Evolutionary conservation across 2,329 filamentous ascomycete species (phyloP), one percentile per base, ranked within the genome.

Genomic region (Neurospora sp.): DNA sequence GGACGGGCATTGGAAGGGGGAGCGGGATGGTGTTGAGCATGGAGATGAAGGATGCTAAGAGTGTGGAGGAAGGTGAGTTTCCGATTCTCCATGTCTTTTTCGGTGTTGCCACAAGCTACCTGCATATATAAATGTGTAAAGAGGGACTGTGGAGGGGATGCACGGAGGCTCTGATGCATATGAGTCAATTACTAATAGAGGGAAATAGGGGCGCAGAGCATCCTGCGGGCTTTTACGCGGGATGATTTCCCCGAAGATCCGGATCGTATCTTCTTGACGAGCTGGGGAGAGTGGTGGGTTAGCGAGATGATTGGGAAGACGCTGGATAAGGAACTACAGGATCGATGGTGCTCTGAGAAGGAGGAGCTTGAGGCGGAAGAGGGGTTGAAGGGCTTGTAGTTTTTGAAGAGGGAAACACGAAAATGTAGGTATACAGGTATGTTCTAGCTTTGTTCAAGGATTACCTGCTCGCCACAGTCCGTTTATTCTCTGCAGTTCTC

Each of bases 251-350:
- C 85, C 1, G 79, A 82, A 36, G 84, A 87, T 42, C 82, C 81
- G 0, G 82, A 86, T 19, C 81, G 81, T 68, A 84, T 87, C 69
- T 86, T 87, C 75, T 73, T 87, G 66, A 86, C 84, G 0, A 86
- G 84, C 73, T 86, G 84, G 84, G 85, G 85, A 1, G 84, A 87
- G 77, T 87, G 84, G 84, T 87, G 84, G 84, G 74, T 78, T 15
- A 84, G 81, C 75, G 78, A 81, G 3, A 78, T 82, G 2, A 82
- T 82, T 68, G 78, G 73, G 13, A 76, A 78, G 69, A 78, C 78
- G 1, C 76, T 85, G 3, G 83, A 87, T 68, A 81, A 81, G 77
- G 72, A 73, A 1, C 78, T 87, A 3, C 85, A 86, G 78, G 80
- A 86, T 46, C 85, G 84, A 74, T 87, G 84, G 84, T 62, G 77